phyloP scores from a whole-genome alignment of 495 filamentous ascomycete species.

The Talaromyces liani region DNA sequence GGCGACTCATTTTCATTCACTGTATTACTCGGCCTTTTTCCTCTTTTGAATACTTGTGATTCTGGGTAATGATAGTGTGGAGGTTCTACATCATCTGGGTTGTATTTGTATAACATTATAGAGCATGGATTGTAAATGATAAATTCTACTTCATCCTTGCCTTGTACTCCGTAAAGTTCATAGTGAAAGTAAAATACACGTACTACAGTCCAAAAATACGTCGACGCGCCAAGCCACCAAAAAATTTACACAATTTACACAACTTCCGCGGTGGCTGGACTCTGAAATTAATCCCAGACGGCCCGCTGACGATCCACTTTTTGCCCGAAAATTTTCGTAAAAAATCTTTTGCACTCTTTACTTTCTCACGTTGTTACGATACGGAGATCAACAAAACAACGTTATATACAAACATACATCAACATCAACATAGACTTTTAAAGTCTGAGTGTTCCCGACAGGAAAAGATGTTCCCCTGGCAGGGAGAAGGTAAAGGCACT shows the following conservation, averaged over 20 bases:
- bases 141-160: neutral
- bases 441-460: neutral
- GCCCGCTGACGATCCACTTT: neutral
- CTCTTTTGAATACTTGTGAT: conserved; percentile 4
- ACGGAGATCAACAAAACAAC: neutral
- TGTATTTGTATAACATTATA: conserved; percentile 4
- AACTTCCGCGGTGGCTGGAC: neutral
- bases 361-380: neutral
- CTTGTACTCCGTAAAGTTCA: neutral
- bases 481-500: conserved; percentile 1
- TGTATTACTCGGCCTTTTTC: conserved; percentile 35
- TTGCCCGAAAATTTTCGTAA: neutral
- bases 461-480: conserved; percentile 6
- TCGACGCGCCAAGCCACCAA: neutral
- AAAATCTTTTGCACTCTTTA: neutral
- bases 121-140: neutral
- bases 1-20: conserved; percentile 10
- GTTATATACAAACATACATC: neutral
- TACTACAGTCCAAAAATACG: neutral
- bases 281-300: neutral
- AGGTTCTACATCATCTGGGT: neutral
- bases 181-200: neutral
- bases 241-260: conserved; percentile 1
- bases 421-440: neutral
- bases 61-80: neutral